Conservation (phyloP, 192 early-diverging fungal species). For the Linnemannia exigua region DNA sequence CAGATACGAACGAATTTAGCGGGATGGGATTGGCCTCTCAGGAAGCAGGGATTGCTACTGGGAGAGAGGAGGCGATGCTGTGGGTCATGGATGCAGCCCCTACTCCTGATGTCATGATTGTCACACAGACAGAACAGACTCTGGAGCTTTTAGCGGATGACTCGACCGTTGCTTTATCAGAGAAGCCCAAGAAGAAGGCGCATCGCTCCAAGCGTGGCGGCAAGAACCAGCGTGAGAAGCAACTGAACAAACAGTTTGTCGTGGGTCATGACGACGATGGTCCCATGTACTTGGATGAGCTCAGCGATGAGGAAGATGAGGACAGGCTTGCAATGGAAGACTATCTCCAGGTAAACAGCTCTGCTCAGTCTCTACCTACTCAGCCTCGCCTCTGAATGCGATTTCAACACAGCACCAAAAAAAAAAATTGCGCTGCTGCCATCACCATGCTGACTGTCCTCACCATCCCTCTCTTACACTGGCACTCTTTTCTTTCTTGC, state of each 20-base stretch:
- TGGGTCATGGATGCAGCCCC: slow-evolving; percentile 12
- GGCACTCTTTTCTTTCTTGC: neutral
- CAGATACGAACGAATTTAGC: neutral
- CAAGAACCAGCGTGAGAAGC: slow-evolving; percentile 35
- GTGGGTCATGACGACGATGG: slow-evolving; percentile 53
- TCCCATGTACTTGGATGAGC: slow-evolving; percentile 32
- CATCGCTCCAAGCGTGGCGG: slow-evolving; percentile 55
- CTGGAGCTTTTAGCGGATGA: neutral
- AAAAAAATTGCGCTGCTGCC: neutral
- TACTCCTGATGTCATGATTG: slow-evolving; percentile 3
- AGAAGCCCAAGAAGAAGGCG: slow-evolving; percentile 46
- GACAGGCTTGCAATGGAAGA: slow-evolving; percentile 32
- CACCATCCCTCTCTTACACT: neutral
- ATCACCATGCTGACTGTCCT: neutral
- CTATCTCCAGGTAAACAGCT: slow-evolving; percentile 36
- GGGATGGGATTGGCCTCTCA: slow-evolving; percentile 9
- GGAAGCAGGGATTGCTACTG: neutral
- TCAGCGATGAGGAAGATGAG: slow-evolving; percentile 49
- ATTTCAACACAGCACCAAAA: neutral
- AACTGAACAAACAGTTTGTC: slow-evolving; percentile 26
- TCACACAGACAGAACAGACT: neutral
- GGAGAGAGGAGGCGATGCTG: neutral
- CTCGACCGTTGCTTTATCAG: neutral
- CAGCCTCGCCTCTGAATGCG: neutral
- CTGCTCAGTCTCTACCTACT: neutral